Evolutionary conservation across 257 asterid genomes (phyloP).

Genomic region (Nicotiana tomentosiformis): DNA sequence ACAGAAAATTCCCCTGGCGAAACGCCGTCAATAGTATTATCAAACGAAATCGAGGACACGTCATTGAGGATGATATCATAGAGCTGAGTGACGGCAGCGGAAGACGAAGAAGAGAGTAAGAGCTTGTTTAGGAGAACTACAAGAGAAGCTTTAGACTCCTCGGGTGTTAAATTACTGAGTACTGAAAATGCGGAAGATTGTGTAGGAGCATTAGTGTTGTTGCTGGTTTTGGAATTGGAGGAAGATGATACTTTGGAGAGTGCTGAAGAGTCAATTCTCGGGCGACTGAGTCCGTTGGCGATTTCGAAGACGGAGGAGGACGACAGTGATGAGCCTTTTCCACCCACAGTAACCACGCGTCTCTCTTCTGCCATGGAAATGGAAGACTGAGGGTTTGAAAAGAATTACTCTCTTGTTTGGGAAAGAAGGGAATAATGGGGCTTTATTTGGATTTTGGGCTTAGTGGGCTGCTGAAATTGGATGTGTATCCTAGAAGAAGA

Average conservation of each 20-base stretch:
- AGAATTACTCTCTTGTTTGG: not conserved
- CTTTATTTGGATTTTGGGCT: too few species aligned
- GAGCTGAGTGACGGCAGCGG: conserved; percentile 27
- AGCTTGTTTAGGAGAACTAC: conserved; percentile 61
- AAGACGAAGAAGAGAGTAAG: conserved; percentile 35
- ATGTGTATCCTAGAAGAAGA: not conserved
- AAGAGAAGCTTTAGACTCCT: conserved; percentile 60
- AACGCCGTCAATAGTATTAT: conserved; percentile 24
- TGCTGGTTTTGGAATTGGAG: conserved; percentile 8
- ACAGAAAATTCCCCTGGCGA: conserved; percentile 36
- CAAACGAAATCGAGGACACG: conserved; percentile 3
- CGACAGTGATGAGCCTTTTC: conserved; percentile 51
- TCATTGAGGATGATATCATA: conserved; percentile 33
- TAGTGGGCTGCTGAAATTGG: not conserved
- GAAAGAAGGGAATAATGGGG: not conserved
- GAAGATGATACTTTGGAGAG: conserved; percentile 35
- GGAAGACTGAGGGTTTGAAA: not conserved
- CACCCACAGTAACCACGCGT: conserved; percentile 51
- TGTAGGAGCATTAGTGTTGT: not conserved
- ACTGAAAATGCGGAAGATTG: conserved; percentile 26
- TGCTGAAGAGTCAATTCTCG: conserved; percentile 50
- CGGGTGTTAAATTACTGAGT: conserved; percentile 30
- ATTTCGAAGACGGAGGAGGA: conserved; percentile 48
- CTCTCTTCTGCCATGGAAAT: conserved; percentile 25
- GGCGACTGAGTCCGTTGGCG: conserved; percentile 36